A percentile compares a stretch with the other conserved stretches of the same genome.
phyloP scores from a whole-genome alignment of 495 filamentous ascomycete species.

The Astrothelium macrocarpum region DNA sequence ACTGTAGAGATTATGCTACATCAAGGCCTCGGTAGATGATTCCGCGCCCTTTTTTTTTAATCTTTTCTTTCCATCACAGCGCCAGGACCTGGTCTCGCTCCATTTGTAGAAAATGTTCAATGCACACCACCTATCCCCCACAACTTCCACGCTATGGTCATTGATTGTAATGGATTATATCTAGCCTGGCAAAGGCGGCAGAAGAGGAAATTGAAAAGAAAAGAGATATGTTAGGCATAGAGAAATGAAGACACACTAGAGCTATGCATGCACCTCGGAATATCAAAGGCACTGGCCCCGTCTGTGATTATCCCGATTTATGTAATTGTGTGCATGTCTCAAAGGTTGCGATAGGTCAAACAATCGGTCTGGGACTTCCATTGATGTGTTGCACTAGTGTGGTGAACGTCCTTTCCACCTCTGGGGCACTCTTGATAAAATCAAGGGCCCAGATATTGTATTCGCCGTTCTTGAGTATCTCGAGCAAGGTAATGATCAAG shows the following conservation, averaged over 20 bases:
- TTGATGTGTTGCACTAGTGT: constrained; percentile 34
- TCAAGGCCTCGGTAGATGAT: constrained; percentile 4
- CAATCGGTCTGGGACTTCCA: constrained; percentile 14
- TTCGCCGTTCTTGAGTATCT: constrained; percentile 81
- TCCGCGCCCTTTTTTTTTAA: no score
- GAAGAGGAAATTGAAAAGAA: not conserved
- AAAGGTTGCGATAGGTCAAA: not conserved
- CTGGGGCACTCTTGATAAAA: constrained; percentile 79
- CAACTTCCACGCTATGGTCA: not conserved
- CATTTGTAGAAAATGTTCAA: no score
- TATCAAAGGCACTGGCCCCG: no score
- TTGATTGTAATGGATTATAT: not conserved
- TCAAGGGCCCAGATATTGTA: constrained; percentile 86
- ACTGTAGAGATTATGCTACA: constrained; percentile 6
- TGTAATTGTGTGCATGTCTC: no score
- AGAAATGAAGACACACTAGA: not conserved
- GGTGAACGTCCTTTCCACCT: constrained; percentile 43
- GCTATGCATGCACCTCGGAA: no score
- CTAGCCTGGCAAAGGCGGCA: not conserved
- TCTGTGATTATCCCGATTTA: no score
- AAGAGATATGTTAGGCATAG: not conserved
- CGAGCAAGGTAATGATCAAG: constrained; percentile 77
- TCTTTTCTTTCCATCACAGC: not conserved
- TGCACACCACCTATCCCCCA: not conserved
- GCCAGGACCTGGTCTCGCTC: not conserved